Conservation (phyloP, 768 basidiomycete species). For the Cystoderma amianthinum region DNA sequence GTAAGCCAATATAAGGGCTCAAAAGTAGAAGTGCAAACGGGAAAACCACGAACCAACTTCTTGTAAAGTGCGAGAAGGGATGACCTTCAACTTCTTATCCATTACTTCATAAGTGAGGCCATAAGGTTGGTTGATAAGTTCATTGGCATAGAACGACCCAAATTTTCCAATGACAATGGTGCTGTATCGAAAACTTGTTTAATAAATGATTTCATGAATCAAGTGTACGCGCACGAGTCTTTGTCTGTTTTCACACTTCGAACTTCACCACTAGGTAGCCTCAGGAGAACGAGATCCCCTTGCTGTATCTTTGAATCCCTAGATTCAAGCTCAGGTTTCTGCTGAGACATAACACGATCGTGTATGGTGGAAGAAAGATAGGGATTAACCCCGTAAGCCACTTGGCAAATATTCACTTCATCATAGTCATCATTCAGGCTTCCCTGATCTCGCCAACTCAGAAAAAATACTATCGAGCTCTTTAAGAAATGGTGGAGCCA, state of each 20-base stretch:
- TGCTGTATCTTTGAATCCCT: slow-evolving; percentile 35
- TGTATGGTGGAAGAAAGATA: not conserved
- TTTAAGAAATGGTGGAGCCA: no score
- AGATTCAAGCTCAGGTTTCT: not conserved
- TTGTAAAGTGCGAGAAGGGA: slow-evolving; percentile 58
- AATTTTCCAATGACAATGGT: slow-evolving; percentile 75
- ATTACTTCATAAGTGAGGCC: slow-evolving; percentile 86
- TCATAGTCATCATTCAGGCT: not conserved
- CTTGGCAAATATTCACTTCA: no score
- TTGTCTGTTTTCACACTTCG: slow-evolving; percentile 68
- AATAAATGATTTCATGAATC: slow-evolving; percentile 1
- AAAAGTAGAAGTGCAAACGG: not conserved
- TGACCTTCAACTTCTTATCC: slow-evolving; percentile 57
- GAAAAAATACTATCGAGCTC: no score
- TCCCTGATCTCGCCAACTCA: not conserved
- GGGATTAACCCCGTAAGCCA: not conserved
- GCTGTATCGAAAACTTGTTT: no score
- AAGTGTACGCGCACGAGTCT: slow-evolving; percentile 48
- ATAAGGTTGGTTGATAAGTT: slow-evolving; percentile 77
- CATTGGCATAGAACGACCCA: slow-evolving; percentile 73
- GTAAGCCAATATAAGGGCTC: slow-evolving; percentile 4
- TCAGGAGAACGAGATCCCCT: slow-evolving; percentile 75
- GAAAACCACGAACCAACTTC: slow-evolving; percentile 63
- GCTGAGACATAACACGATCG: not conserved
- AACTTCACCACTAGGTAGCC: slow-evolving; percentile 73